Evolutionary conservation across 805 yeast species (phyloP), one percentile per base, ranked within the genome.

Genomic region (Yamadazyma ubonensis): DNA sequence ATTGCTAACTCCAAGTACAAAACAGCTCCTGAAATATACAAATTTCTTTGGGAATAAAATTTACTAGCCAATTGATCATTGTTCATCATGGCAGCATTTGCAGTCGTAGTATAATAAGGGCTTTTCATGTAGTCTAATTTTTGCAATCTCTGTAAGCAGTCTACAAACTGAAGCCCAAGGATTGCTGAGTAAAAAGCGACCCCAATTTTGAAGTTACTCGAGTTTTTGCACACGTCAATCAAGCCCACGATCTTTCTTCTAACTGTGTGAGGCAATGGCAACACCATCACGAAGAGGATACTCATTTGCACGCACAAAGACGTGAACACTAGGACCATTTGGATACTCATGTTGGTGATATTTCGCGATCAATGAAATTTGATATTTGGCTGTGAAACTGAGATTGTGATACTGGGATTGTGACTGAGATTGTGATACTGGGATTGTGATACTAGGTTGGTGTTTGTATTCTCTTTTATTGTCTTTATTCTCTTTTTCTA

Each of bases 1-100:
- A 79, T 78, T 7, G 81, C 76, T 34, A 79, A 47, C 42, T 63
- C 67, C 51, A 78, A 69, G 57, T 76, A 80, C 43, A 80, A 57
- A 4, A 79, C 80, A 6, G 81, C 82, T 6, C 86, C 86, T 11
- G 79, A 71, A 39, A 80, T 68, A 54, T 80, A 80, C 29, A 78
- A 64, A 48, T 80, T 80, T 54, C 86, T 67, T 56, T 80, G 86
- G 28, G 80, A 70, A 50, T 78, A 80, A 42, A 81, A 79, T 44
- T 79, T 75, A 33, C 76, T 64, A 4, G 83, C 85, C 47, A 78
- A 58, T 44, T 69, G 74, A 16, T 80, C 83, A 27, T 67, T 59
- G 29, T 72, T 65, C 33, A 73, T 61, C 23, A 61, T 43, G 16
- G 41, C 39, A 15, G 29, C 15, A 6, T 5, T 15, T 12, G 16